phyloP scores from a whole-genome alignment of 305 asterid species.

The Fraxinus paxiana region DNA sequence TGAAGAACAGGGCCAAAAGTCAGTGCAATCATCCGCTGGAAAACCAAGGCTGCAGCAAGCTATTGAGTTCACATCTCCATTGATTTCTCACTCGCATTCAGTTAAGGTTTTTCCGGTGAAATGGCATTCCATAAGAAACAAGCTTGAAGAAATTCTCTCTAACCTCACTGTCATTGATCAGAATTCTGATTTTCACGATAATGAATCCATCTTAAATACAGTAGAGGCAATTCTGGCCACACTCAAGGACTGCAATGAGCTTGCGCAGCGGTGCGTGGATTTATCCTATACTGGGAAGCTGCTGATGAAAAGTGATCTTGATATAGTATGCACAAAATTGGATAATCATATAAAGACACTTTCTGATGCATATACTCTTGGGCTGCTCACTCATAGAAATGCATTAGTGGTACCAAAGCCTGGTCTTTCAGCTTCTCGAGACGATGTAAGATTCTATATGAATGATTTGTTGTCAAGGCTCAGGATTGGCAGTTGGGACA shows the following conservation, averaged over 20 bases:
- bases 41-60: slow-evolving; percentile 37
- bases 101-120: slow-evolving; percentile 56
- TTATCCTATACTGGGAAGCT: slow-evolving; percentile 68
- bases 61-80: slow-evolving; percentile 44
- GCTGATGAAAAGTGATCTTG: slow-evolving; percentile 86
- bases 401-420: slow-evolving; percentile 76
- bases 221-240: slow-evolving; percentile 48
- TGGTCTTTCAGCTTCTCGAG: slow-evolving; percentile 53
- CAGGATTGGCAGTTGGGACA: slow-evolving; percentile 58
- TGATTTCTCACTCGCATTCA: slow-evolving; percentile 58
- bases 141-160: slow-evolving; percentile 66
- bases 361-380: slow-evolving; percentile 62
- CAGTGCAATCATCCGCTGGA: slow-evolving; percentile 4
- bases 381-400: slow-evolving; percentile 56
- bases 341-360: slow-evolving; percentile 42
- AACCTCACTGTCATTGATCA: slow-evolving; percentile 55
- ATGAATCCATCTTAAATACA: slow-evolving; percentile 41
- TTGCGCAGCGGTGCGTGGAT: slow-evolving; percentile 49
- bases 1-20: slow-evolving; percentile 16
- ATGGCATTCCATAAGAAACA: slow-evolving; percentile 59
- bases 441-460: slow-evolving; percentile 62
- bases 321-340: slow-evolving; percentile 46
- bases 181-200: slow-evolving; percentile 49
- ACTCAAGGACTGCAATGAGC: slow-evolving; percentile 42
- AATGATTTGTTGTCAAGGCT: slow-evolving; percentile 62